Base-by-base conservation (phyloP, 2,329 filamentous ascomycete species). In the Aspergillus phoenicis region DNA sequence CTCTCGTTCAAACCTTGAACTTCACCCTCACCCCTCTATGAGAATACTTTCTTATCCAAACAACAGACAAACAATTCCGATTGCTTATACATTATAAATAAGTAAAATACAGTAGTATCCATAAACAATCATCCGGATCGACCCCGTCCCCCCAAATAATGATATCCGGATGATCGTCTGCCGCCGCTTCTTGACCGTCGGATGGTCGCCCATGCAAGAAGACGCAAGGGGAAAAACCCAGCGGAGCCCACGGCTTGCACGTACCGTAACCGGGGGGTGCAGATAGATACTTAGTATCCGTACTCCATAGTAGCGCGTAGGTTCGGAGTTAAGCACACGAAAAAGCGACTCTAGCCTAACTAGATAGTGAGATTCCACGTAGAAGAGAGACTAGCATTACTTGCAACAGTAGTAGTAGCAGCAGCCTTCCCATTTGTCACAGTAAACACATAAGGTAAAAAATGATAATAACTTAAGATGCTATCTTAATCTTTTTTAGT, bases 211-310 rank as follows among this genome's bases (percentile, higher is more conserved):
- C 53, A 59, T 66, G 62, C 62, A 66, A 36, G 55, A 28, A 24
- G 62, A 65, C 60, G 67, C 66, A 69, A 68, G 67, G 67, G 66
- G 64, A 62, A 36, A 36, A 36, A 65, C 61, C 58, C 45, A 57
- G 58, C 59, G 52, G 57, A 58, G 62, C 59, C 64, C 64, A 66
- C 58, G 61, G 57, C 57, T 36, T 63, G 62, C 59, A 63, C 62
- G 63, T 61, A 60, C 58, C 47, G 28, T 24, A 15, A 15, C 47
- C 17, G 47, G 11, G 7, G 13, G 45, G 24, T 53, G 47, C n/a
- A 39, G 53, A 38, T 57, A 49, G 4, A 38, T 49, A 7, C 5
- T 26, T 51, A 51, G 20, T 20, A 20, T 20, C 20, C 20, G 20
- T 20, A 20, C 20, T 20, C 20, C 20, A 20, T 20, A 20, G 47